Evolutionary conservation across 2,329 filamentous ascomycete species (phyloP), one percentile per base, ranked within the genome.

Genomic region (Arachnomyces sp.): DNA sequence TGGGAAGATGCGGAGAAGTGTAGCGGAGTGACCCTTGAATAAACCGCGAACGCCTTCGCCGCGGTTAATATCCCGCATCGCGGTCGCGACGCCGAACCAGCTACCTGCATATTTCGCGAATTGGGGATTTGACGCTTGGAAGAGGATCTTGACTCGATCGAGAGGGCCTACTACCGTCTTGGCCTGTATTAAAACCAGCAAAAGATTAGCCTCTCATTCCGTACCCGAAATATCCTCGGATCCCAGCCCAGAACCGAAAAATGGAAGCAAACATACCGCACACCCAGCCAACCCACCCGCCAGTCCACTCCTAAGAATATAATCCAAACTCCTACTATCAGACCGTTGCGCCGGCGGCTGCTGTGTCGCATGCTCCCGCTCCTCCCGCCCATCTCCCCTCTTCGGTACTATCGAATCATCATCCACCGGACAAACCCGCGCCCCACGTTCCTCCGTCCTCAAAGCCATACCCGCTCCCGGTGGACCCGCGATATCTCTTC

Each of bases 101-200:
- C 84, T 88, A 31, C 88, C 86, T 1, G 86, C 80, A 60, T 96
- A 98, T 66, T 94, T 95, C 39, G 84, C 77, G 60, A 95, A 98
- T 52, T 92, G 83, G 3, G 92, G 92, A 56, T 92, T 95, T 56
- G 84, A 87, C 38, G 92, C 84, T 63, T 98, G 92, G 68, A 98
- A 96, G 42, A 98, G 83, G 57, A 98, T 98, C 68, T 98, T 98
- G 56, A 98, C 92, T 50, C 92, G 83, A 66, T 98, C 92, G 48
- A 98, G 84, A 16, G 92, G 92, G 16, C 88, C 92, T 29, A 98
- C 93, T 5, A 94, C 73, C 0, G 90, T 95, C 73, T 98, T 98
- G 46, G 85, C 92, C 88, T 95, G 52, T 38, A 43, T 11, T 4
- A 17, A 37, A 12, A 36, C 28, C 4, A 31, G 18, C 45, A 11